phyloP scores from a whole-genome alignment of 1,284 basidiomycete species.

The Apiotrichum veenhuisii region DNA sequence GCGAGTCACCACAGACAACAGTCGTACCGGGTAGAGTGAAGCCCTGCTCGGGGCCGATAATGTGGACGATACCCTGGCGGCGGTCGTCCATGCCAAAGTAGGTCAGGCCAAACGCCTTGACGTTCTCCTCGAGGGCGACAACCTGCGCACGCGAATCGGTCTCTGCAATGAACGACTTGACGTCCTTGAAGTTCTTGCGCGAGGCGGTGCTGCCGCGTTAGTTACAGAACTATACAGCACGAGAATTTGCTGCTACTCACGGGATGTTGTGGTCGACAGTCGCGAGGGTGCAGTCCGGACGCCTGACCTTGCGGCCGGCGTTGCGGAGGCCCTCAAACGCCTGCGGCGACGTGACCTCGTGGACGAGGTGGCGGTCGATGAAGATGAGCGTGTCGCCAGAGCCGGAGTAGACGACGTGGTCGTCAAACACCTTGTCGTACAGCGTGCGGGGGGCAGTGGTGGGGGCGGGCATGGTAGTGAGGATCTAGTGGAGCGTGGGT shows the following conservation, averaged over 20 bases:
- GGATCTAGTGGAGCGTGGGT: background rate
- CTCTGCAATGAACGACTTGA: slow-evolving; percentile 76
- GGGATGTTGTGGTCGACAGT: slow-evolving; percentile 96
- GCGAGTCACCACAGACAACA: slow-evolving; percentile 90
- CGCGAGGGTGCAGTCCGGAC: slow-evolving; percentile 89
- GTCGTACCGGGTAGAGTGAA: slow-evolving; percentile 95
- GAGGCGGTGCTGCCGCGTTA: slow-evolving; percentile 62
- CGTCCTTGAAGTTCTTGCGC: slow-evolving; percentile 76
- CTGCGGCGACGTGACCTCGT: slow-evolving; percentile 94
- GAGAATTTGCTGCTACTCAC: slow-evolving; percentile 55
- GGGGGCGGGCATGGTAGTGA: slow-evolving; percentile 47
- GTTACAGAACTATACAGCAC: background rate
- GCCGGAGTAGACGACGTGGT: slow-evolving; percentile 79
- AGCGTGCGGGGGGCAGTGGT: slow-evolving; percentile 67
- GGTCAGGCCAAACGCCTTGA: slow-evolving; percentile 89
- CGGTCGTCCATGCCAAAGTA: slow-evolving; percentile 92
- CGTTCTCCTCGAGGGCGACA: slow-evolving; percentile 85
- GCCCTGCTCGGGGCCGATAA: slow-evolving; percentile 94
- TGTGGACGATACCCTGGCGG: slow-evolving; percentile 90
- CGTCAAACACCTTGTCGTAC: slow-evolving; percentile 95
- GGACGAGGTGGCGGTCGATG: slow-evolving; percentile 93
- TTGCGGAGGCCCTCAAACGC: slow-evolving; percentile 91
- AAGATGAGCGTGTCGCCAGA: slow-evolving; percentile 85
- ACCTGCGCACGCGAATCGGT: slow-evolving; percentile 91
- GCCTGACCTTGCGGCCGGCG: slow-evolving; percentile 74